A percentile compares a stretch with the other conserved stretches of the same genome.
Evolutionary conservation across 208 protist genomes (phyloP).

Genomic region (Acanthamoeba triangularis): DNA sequence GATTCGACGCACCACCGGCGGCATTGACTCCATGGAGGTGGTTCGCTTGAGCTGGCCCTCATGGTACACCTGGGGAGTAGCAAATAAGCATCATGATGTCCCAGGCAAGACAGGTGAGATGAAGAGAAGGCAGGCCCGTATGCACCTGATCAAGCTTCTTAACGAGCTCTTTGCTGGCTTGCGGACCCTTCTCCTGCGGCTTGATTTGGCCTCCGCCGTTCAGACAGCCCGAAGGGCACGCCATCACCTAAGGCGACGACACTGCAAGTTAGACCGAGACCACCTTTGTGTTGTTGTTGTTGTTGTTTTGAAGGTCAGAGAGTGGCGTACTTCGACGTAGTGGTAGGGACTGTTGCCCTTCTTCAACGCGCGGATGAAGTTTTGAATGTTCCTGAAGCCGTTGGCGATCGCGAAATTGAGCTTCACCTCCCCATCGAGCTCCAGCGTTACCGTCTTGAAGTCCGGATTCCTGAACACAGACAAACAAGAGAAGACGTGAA

Average conservation of each 20-base stretch:
- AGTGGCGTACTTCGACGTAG: conserved; percentile 35
- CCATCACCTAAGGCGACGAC: conserved; percentile 51
- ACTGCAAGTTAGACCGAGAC: not conserved
- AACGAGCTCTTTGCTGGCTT: conserved; percentile 58
- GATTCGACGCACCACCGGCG: conserved; percentile 29
- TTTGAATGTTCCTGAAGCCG: conserved; percentile 99
- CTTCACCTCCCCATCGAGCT: conserved; percentile 82
- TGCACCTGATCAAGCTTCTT: conserved; percentile 31
- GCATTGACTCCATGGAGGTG: not conserved
- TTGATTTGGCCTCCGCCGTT: conserved; percentile 71
- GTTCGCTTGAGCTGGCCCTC: not conserved
- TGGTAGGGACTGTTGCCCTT: conserved; percentile 41
- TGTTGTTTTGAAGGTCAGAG: not conserved
- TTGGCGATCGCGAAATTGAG: conserved; percentile 95
- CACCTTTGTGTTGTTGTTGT: not conserved
- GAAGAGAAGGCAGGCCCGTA: not conserved
- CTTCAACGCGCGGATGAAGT: conserved; percentile 96
- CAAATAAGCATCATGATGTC: not conserved
- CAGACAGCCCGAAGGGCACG: conserved; percentile 69
- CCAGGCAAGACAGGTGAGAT: too few relatives aligned
- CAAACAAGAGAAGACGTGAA: not conserved
- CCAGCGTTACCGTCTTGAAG: conserved; percentile 84
- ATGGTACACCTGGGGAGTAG: not conserved
- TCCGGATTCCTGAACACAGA: conserved; percentile 85
- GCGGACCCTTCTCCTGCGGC: not conserved